Percentiles rank a stretch among this genome's conserved stretches.
Evolutionary conservation across 1,139 yeast species (phyloP).

Genomic region (Pichia sp.): DNA sequence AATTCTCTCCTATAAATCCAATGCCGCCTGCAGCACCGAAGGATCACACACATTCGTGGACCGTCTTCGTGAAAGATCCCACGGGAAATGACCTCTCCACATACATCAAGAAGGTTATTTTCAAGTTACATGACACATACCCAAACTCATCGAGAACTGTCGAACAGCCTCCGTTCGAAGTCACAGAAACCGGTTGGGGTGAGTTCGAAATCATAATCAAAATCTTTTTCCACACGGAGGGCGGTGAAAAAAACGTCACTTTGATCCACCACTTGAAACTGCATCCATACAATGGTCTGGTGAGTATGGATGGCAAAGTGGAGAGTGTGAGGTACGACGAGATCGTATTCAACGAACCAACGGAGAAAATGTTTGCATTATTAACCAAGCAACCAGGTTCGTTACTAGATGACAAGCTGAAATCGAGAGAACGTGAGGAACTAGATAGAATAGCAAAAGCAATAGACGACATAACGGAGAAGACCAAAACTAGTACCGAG

Average conservation of each 20-base stretch:
- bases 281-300: conserved; percentile 61
- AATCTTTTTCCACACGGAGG: conserved; percentile 77
- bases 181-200: conserved; percentile 99
- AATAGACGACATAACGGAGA: conserved; percentile 54
- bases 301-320: conserved; percentile 37
- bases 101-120: conserved; percentile 83
- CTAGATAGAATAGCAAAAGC: conserved; percentile 68
- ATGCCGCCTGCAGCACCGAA: conserved; percentile 72
- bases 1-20: conserved; percentile 38
- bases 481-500: conserved; percentile 48
- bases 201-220: conserved; percentile 91
- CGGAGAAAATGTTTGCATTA: conserved; percentile 77
- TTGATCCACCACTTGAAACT: conserved; percentile 85
- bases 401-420: conserved; percentile 47
- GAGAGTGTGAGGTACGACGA: conserved; percentile 83
- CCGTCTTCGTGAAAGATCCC: conserved; percentile 85
- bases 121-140: conserved; percentile 92
- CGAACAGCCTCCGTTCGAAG: conserved; percentile 89
- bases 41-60: conserved; percentile 96
- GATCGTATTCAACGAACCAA: conserved; percentile 92
- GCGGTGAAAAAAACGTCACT: conserved; percentile 82
- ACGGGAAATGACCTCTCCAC: conserved; percentile 77
- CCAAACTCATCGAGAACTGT: conserved; percentile 77
- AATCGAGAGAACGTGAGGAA: conserved; percentile 70
- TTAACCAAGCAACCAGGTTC: conserved; percentile 76